These are phyloP conservation scores for Trichosporon sp. DNA, from an alignment of 1,284 basidiomycete genomes.

Conservation along the genomic window DNA sequence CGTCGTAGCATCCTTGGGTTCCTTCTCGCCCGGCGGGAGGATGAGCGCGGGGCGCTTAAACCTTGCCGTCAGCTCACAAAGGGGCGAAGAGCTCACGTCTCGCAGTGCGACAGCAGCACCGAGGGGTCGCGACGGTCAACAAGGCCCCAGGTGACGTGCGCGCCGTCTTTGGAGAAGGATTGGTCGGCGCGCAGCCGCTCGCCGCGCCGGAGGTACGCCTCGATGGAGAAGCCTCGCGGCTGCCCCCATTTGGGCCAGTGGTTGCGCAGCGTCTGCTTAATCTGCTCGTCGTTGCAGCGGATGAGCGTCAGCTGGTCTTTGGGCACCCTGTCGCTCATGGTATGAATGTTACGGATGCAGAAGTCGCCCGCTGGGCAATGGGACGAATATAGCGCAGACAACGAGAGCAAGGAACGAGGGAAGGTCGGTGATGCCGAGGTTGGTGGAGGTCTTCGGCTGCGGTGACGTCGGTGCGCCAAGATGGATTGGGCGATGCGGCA, in stretches of 20 bases:
- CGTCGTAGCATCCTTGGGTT: conserved; percentile 18
- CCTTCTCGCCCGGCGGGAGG: conserved; percentile 9
- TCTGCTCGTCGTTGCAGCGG: conserved; percentile 16
- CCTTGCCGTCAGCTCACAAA: conserved; percentile 13
- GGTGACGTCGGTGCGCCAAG: neutral
- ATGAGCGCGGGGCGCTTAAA: conserved; percentile 21
- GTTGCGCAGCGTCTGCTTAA: neutral
- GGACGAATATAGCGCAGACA: neutral
- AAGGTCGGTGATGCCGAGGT: neutral
- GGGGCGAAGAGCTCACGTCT: conserved; percentile 3
- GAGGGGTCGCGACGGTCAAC: conserved; percentile 21
- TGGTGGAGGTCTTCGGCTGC: neutral
- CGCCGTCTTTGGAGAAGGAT: conserved; percentile 7
- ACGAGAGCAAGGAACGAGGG: neutral
- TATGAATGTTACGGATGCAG: neutral
- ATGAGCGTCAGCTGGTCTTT: conserved; percentile 23
- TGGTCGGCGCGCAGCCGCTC: neutral
- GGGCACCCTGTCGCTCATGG: conserved; percentile 6
- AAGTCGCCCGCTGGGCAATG: neutral
- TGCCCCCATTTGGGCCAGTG: conserved; percentile 12
- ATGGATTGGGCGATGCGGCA: neutral
- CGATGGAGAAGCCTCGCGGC: conserved; percentile 7
- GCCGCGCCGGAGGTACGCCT: neutral
- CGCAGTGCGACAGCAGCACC: conserved; percentile 12
- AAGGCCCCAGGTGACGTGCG: conserved; percentile 24